A percentile compares a stretch with the other conserved stretches of the same genome.
These are phyloP conservation scores for Cyberlindnera nakhonratchasimensis DNA, from an alignment of 805 yeast genomes.

Conservation along the genomic window DNA sequence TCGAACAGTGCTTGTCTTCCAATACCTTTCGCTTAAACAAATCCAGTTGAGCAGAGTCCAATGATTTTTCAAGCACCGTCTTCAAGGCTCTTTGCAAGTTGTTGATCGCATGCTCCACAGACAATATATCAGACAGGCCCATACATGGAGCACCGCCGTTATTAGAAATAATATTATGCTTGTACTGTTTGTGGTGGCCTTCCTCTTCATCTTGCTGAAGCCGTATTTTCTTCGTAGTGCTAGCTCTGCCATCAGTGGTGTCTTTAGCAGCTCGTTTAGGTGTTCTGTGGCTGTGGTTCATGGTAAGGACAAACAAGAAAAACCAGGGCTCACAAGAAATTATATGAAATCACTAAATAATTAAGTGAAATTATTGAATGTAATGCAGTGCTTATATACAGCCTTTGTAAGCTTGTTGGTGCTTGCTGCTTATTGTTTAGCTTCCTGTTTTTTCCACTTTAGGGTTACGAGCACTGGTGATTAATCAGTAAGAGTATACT, in stretches of 20 bases:
- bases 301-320: no score
- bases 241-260: background rate
- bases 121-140: conserved; percentile 27
- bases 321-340: no score
- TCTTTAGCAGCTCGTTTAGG: background rate
- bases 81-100: conserved; percentile 50
- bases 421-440: background rate
- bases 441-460: background rate
- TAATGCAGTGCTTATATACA: no score
- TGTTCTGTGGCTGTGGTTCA: background rate
- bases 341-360: no score
- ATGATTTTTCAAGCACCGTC: conserved; percentile 53
- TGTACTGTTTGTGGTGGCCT: background rate
- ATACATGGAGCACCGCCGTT: background rate
- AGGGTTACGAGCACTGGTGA: background rate
- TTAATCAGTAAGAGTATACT: background rate
- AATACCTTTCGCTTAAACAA: conserved; percentile 22
- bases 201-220: background rate
- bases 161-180: conserved; percentile 4
- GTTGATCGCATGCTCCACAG: conserved; percentile 50
- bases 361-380: no score
- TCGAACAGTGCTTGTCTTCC: conserved; percentile 29
- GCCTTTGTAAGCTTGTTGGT: no score
- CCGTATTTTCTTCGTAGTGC: conserved; percentile 9
- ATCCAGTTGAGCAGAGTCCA: conserved; percentile 43